Evolutionary conservation across 1,284 basidiomycete genomes (phyloP).

Genomic region (Heterobasidion parviporum): DNA sequence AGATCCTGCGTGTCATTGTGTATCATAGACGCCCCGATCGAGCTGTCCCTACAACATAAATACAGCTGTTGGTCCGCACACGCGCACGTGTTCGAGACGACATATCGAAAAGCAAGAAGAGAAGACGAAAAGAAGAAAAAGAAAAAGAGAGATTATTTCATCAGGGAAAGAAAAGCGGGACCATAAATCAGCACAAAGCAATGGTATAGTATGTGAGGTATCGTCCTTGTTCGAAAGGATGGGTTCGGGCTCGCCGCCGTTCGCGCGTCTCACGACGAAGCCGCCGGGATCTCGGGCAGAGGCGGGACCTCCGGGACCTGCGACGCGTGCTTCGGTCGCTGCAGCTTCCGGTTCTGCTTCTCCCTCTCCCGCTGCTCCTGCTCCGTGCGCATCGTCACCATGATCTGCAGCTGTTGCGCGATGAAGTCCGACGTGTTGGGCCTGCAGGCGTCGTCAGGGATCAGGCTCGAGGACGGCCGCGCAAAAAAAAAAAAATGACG

Average conservation of each 20-base stretch:
- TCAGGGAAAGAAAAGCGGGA: not conserved
- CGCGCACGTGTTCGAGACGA: not conserved
- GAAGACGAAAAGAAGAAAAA: constrained; percentile 1
- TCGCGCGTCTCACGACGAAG: not conserved
- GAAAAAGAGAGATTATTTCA: not conserved
- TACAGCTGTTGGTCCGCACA: constrained; percentile 2
- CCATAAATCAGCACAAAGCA: not conserved
- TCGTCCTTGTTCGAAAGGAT: constrained; percentile 4
- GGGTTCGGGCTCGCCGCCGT: not conserved
- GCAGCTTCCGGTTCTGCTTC: constrained; percentile 42
- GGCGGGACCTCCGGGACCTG: constrained; percentile 14
- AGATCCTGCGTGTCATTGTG: not conserved
- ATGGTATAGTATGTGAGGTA: constrained; percentile 11
- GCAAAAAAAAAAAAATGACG: constrained; percentile 16
- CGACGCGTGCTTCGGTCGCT: constrained; percentile 20
- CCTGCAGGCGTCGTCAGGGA: constrained; percentile 28
- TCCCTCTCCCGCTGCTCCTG: constrained; percentile 56
- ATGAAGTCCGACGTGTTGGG: constrained; percentile 84
- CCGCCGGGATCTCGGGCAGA: constrained; percentile 14
- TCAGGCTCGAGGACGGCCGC: not conserved
- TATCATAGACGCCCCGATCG: not conserved
- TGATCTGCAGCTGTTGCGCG: constrained; percentile 77
- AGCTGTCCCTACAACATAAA: not conserved
- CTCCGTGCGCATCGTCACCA: constrained; percentile 67
- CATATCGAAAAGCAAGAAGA: not conserved